A percentile compares a stretch with the other conserved stretches of the same genome.
These are phyloP conservation scores for Volvox carteri DNA, from an alignment of 163 green algal species.

Conservation along the genomic window DNA sequence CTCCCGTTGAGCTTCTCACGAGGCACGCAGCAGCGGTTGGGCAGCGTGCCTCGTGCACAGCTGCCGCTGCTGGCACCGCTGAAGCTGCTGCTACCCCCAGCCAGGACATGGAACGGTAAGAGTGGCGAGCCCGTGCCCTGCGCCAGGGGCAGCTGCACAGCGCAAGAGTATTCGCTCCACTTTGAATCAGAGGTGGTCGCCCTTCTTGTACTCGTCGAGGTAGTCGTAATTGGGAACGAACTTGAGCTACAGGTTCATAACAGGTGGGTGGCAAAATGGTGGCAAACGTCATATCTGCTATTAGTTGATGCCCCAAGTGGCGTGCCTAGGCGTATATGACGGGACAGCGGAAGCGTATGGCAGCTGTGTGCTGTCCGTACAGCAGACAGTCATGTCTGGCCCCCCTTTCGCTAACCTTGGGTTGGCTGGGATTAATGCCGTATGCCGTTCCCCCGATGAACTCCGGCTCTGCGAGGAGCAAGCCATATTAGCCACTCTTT, in stretches of 20 bases:
- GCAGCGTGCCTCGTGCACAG: too few species aligned
- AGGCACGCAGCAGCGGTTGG: too few species aligned
- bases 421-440: conserved; percentile 64
- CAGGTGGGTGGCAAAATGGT: too few species aligned
- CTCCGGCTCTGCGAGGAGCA: conserved; percentile 59
- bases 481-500: not conserved
- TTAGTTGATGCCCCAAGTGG: not conserved
- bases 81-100: too few species aligned
- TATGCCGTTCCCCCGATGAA: conserved; percentile 65
- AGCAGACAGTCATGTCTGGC: not conserved
- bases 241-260: conserved; percentile 37
- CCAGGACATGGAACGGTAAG: too few species aligned
- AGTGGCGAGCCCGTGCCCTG: too few species aligned
- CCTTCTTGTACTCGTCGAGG: conserved; percentile 59
- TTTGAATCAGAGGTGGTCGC: conserved; percentile 34
- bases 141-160: too few species aligned
- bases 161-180: too few species aligned
- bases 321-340: not conserved
- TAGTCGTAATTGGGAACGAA: conserved; percentile 56
- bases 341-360: not conserved
- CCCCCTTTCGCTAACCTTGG: conserved; percentile 31
- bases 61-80: too few species aligned
- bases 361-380: not conserved
- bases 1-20: too few species aligned
- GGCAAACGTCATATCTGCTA: not conserved